Evolutionary conservation across 2,329 filamentous ascomycete species (phyloP), one percentile per base, ranked within the genome.

Genomic region (Chrysoporthe deuterocubensis): DNA sequence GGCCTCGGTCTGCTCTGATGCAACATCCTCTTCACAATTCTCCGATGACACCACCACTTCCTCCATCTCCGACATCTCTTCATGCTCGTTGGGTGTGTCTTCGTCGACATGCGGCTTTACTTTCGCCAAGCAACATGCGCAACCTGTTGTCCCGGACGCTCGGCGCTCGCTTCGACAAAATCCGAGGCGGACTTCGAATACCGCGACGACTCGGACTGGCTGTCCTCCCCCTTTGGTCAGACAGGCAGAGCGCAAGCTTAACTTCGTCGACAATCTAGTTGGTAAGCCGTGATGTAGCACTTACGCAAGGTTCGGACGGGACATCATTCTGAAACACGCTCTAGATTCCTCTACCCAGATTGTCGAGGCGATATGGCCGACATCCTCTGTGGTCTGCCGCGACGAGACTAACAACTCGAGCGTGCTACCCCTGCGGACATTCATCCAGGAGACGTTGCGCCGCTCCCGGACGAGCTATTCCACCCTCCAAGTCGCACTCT

Each of bases 381-480:
- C 95, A 56, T 96, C 95, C 65, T 94, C 93, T 68, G 89, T 91
- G 46, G 87, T 91, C 67, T 92, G 92, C 78, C 89, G 90, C 74
- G 90, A 85, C 74, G 92, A 95, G 76, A 83, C 87, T 71, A 90
- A 88, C 69, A 86, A 86, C 76, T 93, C 92, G 77, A 89, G 91
- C 64, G 92, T 97, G 70, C 83, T 99, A 72, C 94, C 95, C 69
- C 85, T 99, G 75, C 92, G 94, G 73, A 97, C 92, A 65, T 99
- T 98, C 78, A 98, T 99, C 75, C 94, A 98, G 81, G 96, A 98
- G 84, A 98, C 96, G 26, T 85, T 99, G 72, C 92, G 94, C 74
- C 90, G 96, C 74, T 99, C 96, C 69, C 90, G 95, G 75, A 97
- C 96, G 56, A 97, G 94, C 82, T 99, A 97, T 82, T 98, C 95